A percentile compares a stretch with the other conserved stretches of the same genome.
phyloP scores from a whole-genome alignment of 1,139 yeast genomes.

The Pichia sp. region DNA sequence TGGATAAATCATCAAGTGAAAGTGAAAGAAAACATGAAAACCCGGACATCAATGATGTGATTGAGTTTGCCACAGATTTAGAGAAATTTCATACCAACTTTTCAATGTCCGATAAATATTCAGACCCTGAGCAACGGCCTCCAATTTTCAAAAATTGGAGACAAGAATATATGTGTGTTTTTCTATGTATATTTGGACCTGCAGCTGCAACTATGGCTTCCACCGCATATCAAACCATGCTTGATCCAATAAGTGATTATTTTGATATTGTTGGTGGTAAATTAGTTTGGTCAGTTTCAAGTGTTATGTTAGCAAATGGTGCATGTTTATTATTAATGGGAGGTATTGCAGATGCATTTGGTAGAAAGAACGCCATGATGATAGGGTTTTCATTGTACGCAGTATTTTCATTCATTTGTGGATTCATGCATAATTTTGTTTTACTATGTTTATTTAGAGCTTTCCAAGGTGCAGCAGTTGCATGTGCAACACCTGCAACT shows the following conservation, averaged over 20 bases:
- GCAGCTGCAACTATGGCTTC: slow-evolving; percentile 35
- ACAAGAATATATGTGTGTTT: slow-evolving; percentile 29
- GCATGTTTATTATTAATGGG: slow-evolving; percentile 37
- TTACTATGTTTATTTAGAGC: slow-evolving; percentile 35
- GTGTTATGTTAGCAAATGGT: slow-evolving; percentile 37
- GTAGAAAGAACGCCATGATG: slow-evolving; percentile 34
- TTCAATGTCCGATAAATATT: slow-evolving; percentile 8
- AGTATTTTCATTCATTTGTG: slow-evolving; percentile 33
- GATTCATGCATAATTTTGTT: slow-evolving; percentile 34
- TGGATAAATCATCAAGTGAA: not conserved
- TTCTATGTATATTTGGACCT: slow-evolving; percentile 34
- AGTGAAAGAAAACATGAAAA: not conserved
- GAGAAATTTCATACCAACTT: slow-evolving; percentile 13
- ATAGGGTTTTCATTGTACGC: slow-evolving; percentile 31
- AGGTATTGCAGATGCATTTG: slow-evolving; percentile 40
- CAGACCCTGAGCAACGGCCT: slow-evolving; percentile 30
- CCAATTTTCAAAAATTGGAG: slow-evolving; percentile 23
- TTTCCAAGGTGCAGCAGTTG: slow-evolving; percentile 36
- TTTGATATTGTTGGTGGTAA: slow-evolving; percentile 34
- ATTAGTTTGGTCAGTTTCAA: slow-evolving; percentile 37
- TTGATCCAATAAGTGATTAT: slow-evolving; percentile 30
- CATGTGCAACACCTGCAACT: slow-evolving; percentile 39
- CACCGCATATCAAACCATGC: slow-evolving; percentile 32
- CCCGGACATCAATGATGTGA: not conserved
- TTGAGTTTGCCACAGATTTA: slow-evolving; percentile 1